Percentiles rank a stretch among this genome's conserved stretches.
Evolutionary conservation across 2,329 filamentous ascomycete species (phyloP).

Genomic region (Ascochyta lentis): DNA sequence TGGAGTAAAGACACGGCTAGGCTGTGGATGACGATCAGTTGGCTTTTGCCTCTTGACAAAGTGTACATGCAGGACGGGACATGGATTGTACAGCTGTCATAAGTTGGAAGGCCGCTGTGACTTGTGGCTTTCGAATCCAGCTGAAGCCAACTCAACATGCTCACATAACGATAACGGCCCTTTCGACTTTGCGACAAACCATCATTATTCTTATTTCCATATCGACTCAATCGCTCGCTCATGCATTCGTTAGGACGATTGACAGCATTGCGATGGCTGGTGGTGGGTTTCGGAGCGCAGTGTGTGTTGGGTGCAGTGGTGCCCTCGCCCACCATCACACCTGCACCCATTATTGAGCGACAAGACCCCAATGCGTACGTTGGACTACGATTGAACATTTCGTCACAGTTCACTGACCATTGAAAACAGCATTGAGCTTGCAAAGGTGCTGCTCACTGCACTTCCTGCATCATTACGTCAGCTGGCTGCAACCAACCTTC

Average conservation of each 20-base stretch:
- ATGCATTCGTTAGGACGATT: constrained; percentile 37
- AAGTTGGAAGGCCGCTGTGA: constrained; percentile 18
- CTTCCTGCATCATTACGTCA: constrained; percentile 44
- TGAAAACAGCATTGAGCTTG: constrained; percentile 40
- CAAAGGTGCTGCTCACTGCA: constrained; percentile 44
- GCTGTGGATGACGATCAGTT: constrained; percentile 32
- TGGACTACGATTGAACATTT: not conserved
- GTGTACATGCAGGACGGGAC: constrained; percentile 23
- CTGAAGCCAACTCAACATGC: constrained; percentile 19
- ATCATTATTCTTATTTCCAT: constrained; percentile 13
- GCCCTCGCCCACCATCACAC: constrained; percentile 35
- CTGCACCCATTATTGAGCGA: constrained; percentile 33
- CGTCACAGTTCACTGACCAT: constrained; percentile 13
- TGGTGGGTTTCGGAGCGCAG: constrained; percentile 18
- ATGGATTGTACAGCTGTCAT: constrained; percentile 18
- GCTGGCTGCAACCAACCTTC: constrained; percentile 45
- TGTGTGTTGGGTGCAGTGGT: constrained; percentile 20
- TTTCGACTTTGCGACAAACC: constrained; percentile 15
- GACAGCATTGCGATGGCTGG: constrained; percentile 17
- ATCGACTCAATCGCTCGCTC: constrained; percentile 2
- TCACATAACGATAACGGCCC: constrained; percentile 18
- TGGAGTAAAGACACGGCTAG: constrained; percentile 23
- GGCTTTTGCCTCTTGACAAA: constrained; percentile 28
- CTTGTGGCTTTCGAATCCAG: constrained; percentile 9
- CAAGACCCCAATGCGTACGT: constrained; percentile 44